phyloP scores from a whole-genome alignment of 2,329 filamentous ascomycete species.

The Cladophialophora bantiana region DNA sequence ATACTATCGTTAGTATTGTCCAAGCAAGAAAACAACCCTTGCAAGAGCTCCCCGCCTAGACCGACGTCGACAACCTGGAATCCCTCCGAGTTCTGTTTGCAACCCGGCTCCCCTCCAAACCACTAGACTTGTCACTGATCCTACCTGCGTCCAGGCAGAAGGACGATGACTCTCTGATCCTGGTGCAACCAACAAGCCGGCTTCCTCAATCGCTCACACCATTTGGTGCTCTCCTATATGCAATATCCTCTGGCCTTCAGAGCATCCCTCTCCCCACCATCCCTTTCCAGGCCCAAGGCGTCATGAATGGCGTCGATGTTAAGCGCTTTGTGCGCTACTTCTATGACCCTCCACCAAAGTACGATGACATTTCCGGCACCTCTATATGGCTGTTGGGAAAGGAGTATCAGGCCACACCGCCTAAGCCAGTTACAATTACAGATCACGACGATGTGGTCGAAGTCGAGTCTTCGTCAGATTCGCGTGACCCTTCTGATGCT shows the following conservation, averaged over 20 bases:
- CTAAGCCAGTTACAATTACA: slow-evolving; percentile 40
- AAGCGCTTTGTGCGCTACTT: slow-evolving; percentile 88
- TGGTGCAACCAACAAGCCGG: slow-evolving; percentile 1
- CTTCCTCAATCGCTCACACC: slow-evolving; percentile 14
- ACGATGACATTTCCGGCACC: slow-evolving; percentile 70
- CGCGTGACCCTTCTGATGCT: slow-evolving; percentile 38
- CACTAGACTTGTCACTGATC: slow-evolving; percentile 10
- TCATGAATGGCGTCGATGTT: slow-evolving; percentile 74
- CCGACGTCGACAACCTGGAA: slow-evolving; percentile 26
- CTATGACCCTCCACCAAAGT: slow-evolving; percentile 87
- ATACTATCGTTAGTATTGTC: slow-evolving; percentile 1
- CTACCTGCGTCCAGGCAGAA: slow-evolving; percentile 17
- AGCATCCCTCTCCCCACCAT: slow-evolving; percentile 24
- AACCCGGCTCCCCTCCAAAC: slow-evolving; percentile 22
- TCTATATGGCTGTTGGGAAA: slow-evolving; percentile 84
- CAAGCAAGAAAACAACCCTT: background rate
- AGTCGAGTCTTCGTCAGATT: slow-evolving; percentile 41
- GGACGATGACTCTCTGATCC: slow-evolving; percentile 11
- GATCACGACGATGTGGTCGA: slow-evolving; percentile 42
- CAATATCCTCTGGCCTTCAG: slow-evolving; percentile 34
- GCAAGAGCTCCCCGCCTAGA: background rate
- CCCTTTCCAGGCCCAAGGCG: slow-evolving; percentile 30
- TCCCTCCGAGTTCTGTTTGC: slow-evolving; percentile 34
- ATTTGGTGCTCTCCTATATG: slow-evolving; percentile 32
- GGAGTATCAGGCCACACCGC: slow-evolving; percentile 56